phyloP scores from a whole-genome alignment of 495 filamentous ascomycete species.

The Penicillium angulare region DNA sequence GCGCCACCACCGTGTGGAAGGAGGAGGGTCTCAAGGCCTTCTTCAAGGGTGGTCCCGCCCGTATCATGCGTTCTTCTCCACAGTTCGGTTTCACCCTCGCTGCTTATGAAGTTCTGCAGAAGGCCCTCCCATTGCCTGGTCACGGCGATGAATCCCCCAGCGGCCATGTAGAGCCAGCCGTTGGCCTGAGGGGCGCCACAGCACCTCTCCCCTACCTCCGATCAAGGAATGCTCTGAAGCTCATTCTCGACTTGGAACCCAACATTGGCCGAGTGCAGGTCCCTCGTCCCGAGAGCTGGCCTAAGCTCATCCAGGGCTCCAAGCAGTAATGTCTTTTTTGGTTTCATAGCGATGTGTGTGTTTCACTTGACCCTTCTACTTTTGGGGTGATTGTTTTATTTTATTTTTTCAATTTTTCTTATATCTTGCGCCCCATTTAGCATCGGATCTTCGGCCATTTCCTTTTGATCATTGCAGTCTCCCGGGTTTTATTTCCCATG shows the following conservation, averaged over 20 bases:
- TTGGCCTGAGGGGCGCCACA: constrained; percentile 56
- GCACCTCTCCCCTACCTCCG: constrained; percentile 77
- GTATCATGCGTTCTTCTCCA: constrained; percentile 89
- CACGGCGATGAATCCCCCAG: constrained; percentile 44
- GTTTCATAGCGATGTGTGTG: constrained; percentile 32
- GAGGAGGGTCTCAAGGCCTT: constrained; percentile 94
- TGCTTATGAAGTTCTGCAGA: constrained; percentile 89
- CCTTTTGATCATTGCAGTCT: constrained; percentile 4
- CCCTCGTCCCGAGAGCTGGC: constrained; percentile 50
- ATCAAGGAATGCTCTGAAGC: constrained; percentile 92
- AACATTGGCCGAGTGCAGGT: constrained; percentile 73
- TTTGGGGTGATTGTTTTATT: constrained; percentile 10
- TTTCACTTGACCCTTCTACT: too few species aligned
- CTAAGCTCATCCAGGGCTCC: constrained; percentile 35
- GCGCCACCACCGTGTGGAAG: constrained; percentile 74
- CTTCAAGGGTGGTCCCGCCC: constrained; percentile 96
- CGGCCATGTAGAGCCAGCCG: constrained; percentile 51
- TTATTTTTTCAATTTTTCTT: constrained; percentile 7
- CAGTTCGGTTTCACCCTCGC: constrained; percentile 98
- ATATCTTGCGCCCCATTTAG: constrained; percentile 19
- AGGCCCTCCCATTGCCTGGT: constrained; percentile 76
- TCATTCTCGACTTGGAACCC: constrained; percentile 91
- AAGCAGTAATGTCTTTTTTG: constrained; percentile 32
- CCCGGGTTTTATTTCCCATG: constrained; percentile 2
- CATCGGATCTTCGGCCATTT: constrained; percentile 21